Conservation (phyloP, 2,329 filamentous ascomycete species). For the Zymoseptoria ardabiliae region DNA sequence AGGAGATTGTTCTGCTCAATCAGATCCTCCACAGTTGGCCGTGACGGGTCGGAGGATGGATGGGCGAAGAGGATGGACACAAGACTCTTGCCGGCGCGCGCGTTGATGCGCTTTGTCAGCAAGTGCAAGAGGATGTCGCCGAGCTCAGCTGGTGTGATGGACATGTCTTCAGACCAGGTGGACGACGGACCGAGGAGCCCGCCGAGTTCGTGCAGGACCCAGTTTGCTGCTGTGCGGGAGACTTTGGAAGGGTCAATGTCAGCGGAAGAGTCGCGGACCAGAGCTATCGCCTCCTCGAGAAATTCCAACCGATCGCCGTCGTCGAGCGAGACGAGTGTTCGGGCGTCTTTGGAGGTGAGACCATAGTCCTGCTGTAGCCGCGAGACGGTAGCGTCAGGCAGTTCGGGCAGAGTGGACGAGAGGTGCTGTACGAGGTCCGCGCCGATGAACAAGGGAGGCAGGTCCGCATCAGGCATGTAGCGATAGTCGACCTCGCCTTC, state of each 20-base stretch:
- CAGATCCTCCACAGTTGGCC: slow-evolving; percentile 43
- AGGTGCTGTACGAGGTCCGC: slow-evolving; percentile 61
- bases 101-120: slow-evolving; percentile 39
- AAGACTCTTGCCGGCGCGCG: slow-evolving; percentile 54
- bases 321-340: slow-evolving; percentile 69
- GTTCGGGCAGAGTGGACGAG: slow-evolving; percentile 54
- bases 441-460: slow-evolving; percentile 71
- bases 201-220: slow-evolving; percentile 48
- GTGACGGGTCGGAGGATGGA: not conserved
- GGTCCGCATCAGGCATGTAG: slow-evolving; percentile 96
- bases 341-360: slow-evolving; percentile 73
- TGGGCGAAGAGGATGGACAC: slow-evolving; percentile 46
- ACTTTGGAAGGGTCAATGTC: slow-evolving; percentile 24
- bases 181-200: slow-evolving; percentile 35
- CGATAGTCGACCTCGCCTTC: slow-evolving; percentile 96
- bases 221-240: slow-evolving; percentile 52
- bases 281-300: slow-evolving; percentile 60
- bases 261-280: slow-evolving; percentile 30
- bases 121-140: slow-evolving; percentile 39
- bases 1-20: slow-evolving; percentile 51
- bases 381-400: slow-evolving; percentile 61
- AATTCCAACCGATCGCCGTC: slow-evolving; percentile 74
- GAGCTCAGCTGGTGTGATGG: slow-evolving; percentile 34
- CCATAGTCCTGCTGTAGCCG: slow-evolving; percentile 51
- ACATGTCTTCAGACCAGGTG: slow-evolving; percentile 34